These are phyloP conservation scores for Xylariaceae sp. DNA, from an alignment of 2,329 filamentous ascomycete species.

Conservation along the genomic window DNA sequence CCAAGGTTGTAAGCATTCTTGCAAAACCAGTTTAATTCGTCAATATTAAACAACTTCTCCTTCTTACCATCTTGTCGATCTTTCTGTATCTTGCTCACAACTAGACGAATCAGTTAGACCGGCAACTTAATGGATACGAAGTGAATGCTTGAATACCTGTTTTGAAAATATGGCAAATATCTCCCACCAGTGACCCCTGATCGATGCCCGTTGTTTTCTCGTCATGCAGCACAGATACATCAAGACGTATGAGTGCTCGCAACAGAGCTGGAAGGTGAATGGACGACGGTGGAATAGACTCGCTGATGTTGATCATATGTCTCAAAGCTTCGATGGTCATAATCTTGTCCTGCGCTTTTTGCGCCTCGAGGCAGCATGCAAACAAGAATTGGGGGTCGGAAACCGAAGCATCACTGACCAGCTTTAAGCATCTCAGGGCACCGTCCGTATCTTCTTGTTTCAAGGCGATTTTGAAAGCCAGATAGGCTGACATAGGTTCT, in stretches of 20 bases:
- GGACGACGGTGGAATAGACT: constrained; percentile 41
- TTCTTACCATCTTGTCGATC: constrained; percentile 37
- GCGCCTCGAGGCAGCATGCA: constrained; percentile 73
- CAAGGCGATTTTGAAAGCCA: constrained; percentile 70
- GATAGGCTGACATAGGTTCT: constrained; percentile 62
- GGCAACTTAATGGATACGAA: background rate
- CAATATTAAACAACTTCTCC: constrained; percentile 49
- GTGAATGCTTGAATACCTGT: constrained; percentile 36
- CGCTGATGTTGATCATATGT: constrained; percentile 52
- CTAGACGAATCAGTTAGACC: constrained; percentile 25
- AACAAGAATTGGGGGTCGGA: constrained; percentile 63
- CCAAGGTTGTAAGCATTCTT: constrained; percentile 76
- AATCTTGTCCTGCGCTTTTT: constrained; percentile 55
- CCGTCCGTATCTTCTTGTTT: constrained; percentile 50
- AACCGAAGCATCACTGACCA: constrained; percentile 48
- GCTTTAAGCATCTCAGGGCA: constrained; percentile 59
- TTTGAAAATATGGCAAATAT: constrained; percentile 50
- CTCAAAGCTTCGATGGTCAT: constrained; percentile 57
- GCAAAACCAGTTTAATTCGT: constrained; percentile 79
- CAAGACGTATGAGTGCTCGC: constrained; percentile 53
- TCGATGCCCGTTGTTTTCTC: constrained; percentile 20
- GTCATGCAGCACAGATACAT: constrained; percentile 39
- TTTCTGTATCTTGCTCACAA: constrained; percentile 39
- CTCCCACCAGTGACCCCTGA: constrained; percentile 32
- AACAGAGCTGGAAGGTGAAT: constrained; percentile 60